These are phyloP conservation scores for Daldinia childiae DNA, from an alignment of 495 filamentous ascomycete genomes.

Conservation along the genomic window DNA sequence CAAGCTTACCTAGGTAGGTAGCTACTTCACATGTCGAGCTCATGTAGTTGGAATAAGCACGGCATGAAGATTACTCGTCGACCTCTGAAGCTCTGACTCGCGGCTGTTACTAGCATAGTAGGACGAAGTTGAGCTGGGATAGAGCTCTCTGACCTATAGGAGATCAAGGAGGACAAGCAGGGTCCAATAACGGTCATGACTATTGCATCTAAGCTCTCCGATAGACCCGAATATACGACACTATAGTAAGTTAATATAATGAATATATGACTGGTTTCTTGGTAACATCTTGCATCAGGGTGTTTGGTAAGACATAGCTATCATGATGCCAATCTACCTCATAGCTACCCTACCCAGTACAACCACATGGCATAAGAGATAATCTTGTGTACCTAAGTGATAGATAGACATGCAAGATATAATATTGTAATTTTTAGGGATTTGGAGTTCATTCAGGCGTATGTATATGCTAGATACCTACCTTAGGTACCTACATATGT, in stretches of 20 bases:
- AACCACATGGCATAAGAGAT: not conserved
- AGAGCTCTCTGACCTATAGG: constrained; percentile 5
- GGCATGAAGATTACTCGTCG: not conserved
- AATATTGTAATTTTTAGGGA: not conserved
- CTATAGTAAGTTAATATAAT: not conserved
- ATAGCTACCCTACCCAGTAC: constrained; percentile 7
- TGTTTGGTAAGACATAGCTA: constrained; percentile 7
- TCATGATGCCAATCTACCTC: not conserved
- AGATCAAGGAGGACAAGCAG: not conserved
- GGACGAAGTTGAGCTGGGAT: not conserved
- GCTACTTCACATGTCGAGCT: constrained; percentile 15
- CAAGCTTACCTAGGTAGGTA: no score
- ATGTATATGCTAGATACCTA: not conserved
- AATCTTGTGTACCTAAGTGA: not conserved
- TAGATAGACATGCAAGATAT: not conserved
- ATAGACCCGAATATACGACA: not conserved
- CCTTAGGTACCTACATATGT: no score
- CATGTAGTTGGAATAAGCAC: constrained; percentile 5
- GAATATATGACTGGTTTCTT: not conserved
- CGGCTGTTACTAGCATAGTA: constrained; percentile 1
- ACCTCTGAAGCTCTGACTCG: constrained; percentile 15
- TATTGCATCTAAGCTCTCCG: not conserved
- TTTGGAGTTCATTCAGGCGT: not conserved
- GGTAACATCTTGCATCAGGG: constrained; percentile 1
- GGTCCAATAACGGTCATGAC: not conserved